Evolutionary conservation across 1,284 basidiomycete genomes (phyloP), one percentile per base, ranked within the genome.

Genomic region (Exobasidium cylindrosporum): DNA sequence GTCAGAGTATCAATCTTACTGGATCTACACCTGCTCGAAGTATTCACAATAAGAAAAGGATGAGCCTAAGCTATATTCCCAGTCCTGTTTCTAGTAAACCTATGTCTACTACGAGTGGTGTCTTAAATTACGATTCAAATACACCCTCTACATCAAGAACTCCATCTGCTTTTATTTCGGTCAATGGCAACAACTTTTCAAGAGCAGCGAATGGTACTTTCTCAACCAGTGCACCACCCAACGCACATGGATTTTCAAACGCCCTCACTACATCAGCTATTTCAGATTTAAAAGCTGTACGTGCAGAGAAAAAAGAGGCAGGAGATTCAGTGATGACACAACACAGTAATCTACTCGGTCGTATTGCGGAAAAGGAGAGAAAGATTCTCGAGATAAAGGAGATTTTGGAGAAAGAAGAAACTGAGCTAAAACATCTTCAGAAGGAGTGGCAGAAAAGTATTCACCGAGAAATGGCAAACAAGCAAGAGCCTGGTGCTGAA

Each of bases 301-400:
- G 40, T 17, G 28, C 29, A 29, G 28, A 23, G 4, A 56, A 31
- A 14, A 23, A 24, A 24, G 1, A 26, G 23, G 54, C 4, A 17
- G 53, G 53, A 23, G 53, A 55, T 14, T 31, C 53, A 35, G 30
- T 55, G 21, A 26, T 55, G 5, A 55, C 5, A 13, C 53, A 55
- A 29, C 53, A 55, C 31, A 31, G 29, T 13, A 29, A 31, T 26
- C n/a, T 55, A 3, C 29, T 55, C 4, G 31, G 13, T 23, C 53
- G 53, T 29, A 55, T 55, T 55, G 53, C 53, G 3, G 53, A 55
- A 55, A 55, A 55, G 53, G 53, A 55, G 30, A 35, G 53, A 35
- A 31, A 21, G 5, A 40, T 35, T 55, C 53, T 55, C 4, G 53
- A 55, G 53, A 13, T 55, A 3, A 55, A 44, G 26, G 53, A 55